Percentiles rank a stretch among this genome's conserved stretches.
Evolutionary conservation across 2,329 filamentous ascomycete genomes (phyloP).

Genomic region (Alternaria ethzedia): DNA sequence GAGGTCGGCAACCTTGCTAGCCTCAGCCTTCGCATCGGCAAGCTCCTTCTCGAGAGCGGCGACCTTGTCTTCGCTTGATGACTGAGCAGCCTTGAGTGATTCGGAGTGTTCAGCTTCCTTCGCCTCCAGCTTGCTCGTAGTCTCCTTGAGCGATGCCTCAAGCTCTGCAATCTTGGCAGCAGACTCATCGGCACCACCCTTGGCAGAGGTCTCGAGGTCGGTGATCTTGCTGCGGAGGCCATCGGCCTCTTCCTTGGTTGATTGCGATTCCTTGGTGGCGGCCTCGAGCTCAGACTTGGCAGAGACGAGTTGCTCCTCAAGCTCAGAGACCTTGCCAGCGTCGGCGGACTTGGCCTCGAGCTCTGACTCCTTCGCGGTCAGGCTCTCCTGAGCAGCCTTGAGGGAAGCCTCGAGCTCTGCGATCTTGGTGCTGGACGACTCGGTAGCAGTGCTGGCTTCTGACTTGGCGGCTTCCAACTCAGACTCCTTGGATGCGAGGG

Average conservation of each 20-base stretch:
- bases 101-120: constrained; percentile 20
- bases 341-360: constrained; percentile 23
- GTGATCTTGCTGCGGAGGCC: constrained; percentile 22
- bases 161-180: constrained; percentile 26
- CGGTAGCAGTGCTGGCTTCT: constrained; percentile 22
- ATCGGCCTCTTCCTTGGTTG: constrained; percentile 24
- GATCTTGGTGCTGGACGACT: constrained; percentile 29
- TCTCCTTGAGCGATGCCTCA: constrained; percentile 26
- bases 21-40: constrained; percentile 28
- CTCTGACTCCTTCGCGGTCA: constrained; percentile 33
- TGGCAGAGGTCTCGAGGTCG: constrained; percentile 25
- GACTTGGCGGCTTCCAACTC: constrained; percentile 24
- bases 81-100: constrained; percentile 20
- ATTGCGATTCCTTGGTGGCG: constrained; percentile 19
- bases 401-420: constrained; percentile 26
- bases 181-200: constrained; percentile 18
- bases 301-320: constrained; percentile 23
- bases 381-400: constrained; percentile 29
- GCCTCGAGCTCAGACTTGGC: constrained; percentile 24
- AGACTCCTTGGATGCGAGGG: constrained; percentile 15
- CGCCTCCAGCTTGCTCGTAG: constrained; percentile 19
- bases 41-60: constrained; percentile 25
- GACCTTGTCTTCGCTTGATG: constrained; percentile 17
- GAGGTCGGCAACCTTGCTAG: constrained; percentile 34
- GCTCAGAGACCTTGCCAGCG: constrained; percentile 23